Base-by-base conservation (phyloP, 306 rosid genomes). In the Styphnolobium japonicum region DNA sequence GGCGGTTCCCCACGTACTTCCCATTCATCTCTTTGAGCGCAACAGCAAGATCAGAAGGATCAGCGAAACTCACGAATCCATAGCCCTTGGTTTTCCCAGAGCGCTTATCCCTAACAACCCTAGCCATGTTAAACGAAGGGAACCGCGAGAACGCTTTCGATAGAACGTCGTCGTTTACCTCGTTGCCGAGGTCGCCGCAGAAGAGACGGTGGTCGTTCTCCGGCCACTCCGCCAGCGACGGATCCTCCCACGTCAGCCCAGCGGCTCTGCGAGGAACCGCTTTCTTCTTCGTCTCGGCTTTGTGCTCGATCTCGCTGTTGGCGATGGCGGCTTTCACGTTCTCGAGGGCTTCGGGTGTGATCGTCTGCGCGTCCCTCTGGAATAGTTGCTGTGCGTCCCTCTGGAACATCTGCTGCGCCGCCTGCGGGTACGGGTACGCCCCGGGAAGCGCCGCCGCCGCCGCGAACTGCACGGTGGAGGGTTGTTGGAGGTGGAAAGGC, bases 11-110 rank as follows among this genome's bases (percentile, higher is more conserved):
- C 7, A 92, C 97, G 37, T 92, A 92, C 49, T 92, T 92, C 6
- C 97, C 96, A 25, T 88, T 92, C 97, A 92, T 90, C 88, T 90
- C 96, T 82, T 92, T 92, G 5, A 90, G 85, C 49, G 96, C 97
- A 27, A 82, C 93, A 7, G 97, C 97, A 21, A 92, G 88, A 9
- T 81, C 85, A 56, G 76, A 31, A 11, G 68, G 23, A 48, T 78
- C 82, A 0, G 82, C 82, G 45, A 78, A 78, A 61, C 82, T 78
- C n/a, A 78, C 82, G 57, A 78, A 78, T 0, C 82, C 82, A 31
- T 68, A 78, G 0, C 82, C 82, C 12, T 68, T 78, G 1, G 82
- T 78, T 18, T 78, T 78, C 40, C 82, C 82, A 0, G 61, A 40
- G 1, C 82, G 69, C 62, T 78, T 78, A 33, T 78, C 82, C 46